phyloP scores from a whole-genome alignment of 1,284 basidiomycete species.

The Microstroma glucosiphilum region DNA sequence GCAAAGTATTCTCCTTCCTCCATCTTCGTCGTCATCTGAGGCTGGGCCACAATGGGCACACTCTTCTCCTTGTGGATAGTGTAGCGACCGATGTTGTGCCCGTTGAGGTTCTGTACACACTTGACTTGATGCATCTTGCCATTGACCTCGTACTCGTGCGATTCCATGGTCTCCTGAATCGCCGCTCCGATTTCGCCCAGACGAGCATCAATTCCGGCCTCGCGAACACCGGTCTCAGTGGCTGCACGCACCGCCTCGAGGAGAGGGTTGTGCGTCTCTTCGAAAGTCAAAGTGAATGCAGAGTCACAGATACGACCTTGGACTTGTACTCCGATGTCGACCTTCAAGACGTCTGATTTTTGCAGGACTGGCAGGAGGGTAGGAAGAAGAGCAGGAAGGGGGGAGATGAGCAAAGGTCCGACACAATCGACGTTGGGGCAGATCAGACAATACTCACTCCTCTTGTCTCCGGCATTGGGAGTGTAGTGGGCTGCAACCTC shows the following conservation, averaged over 20 bases:
- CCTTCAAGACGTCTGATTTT: slow-evolving; percentile 82
- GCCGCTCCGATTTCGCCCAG: slow-evolving; percentile 84
- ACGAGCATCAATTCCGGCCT: slow-evolving; percentile 86
- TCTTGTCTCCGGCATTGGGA: slow-evolving; percentile 89
- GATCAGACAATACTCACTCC: slow-evolving; percentile 17
- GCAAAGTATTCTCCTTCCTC: slow-evolving; percentile 99
- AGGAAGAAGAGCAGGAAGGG: neutral
- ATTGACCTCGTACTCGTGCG: slow-evolving; percentile 86
- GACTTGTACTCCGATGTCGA: slow-evolving; percentile 96
- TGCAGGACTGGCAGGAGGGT: slow-evolving; percentile 60
- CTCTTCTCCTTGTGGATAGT: slow-evolving; percentile 62
- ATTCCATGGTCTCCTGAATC: slow-evolving; percentile 99
- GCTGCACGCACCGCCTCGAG: slow-evolving; percentile 88
- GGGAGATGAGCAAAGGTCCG: neutral
- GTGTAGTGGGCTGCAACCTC: slow-evolving; percentile 95
- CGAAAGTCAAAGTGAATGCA: slow-evolving; percentile 86
- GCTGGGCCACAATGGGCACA: slow-evolving; percentile 74
- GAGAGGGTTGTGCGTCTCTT: slow-evolving; percentile 81
- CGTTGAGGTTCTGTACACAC: slow-evolving; percentile 48
- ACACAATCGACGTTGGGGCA: neutral
- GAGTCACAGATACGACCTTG: slow-evolving; percentile 90
- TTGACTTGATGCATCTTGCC: slow-evolving; percentile 67
- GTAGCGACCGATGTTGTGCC: slow-evolving; percentile 48
- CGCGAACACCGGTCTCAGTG: slow-evolving; percentile 72
- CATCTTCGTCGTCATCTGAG: slow-evolving; percentile 84